Evolutionary conservation across 2,329 filamentous ascomycete genomes (phyloP).

Genomic region (Aspergillus neoniger): DNA sequence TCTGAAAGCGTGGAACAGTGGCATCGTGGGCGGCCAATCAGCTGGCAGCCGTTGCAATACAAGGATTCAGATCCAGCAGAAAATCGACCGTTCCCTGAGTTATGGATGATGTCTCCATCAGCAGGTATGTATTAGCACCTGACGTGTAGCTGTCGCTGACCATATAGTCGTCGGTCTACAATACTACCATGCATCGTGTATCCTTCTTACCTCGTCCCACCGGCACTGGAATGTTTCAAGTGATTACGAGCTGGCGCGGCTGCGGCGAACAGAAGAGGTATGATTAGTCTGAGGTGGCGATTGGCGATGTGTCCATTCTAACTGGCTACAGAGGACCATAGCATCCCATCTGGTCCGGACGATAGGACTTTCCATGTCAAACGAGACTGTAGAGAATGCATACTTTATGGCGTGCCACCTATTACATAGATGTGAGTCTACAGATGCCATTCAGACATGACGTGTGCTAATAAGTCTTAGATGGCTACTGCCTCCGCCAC

Average conservation of each 20-base stretch:
- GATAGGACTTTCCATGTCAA: slow-evolving; percentile 36
- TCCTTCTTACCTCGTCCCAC: slow-evolving; percentile 34
- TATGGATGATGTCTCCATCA: slow-evolving; percentile 41
- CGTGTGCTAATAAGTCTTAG: slow-evolving; percentile 17
- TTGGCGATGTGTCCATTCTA: neutral
- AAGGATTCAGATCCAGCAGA: slow-evolving; percentile 25
- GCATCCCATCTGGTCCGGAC: slow-evolving; percentile 32
- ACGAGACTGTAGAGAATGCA: slow-evolving; percentile 37
- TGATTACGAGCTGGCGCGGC: slow-evolving; percentile 32
- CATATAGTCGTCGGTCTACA: slow-evolving; percentile 39
- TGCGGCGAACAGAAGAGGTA: slow-evolving; percentile 33
- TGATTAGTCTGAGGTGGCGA: too few species aligned
- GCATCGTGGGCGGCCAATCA: slow-evolving; percentile 32
- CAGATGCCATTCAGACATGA: too few species aligned
- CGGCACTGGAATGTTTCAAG: slow-evolving; percentile 22
- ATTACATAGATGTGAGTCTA: slow-evolving; percentile 33
- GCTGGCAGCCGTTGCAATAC: slow-evolving; percentile 38
- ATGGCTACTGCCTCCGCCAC: slow-evolving; percentile 36
- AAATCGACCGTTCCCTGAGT: slow-evolving; percentile 35
- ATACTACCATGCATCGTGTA: slow-evolving; percentile 40
- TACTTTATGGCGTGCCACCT: slow-evolving; percentile 39
- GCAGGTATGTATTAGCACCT: slow-evolving; percentile 28
- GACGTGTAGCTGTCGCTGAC: neutral
- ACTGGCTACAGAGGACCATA: slow-evolving; percentile 27
- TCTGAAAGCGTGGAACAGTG: slow-evolving; percentile 32